Evolutionary conservation across 2,329 filamentous ascomycete genomes (phyloP).

Genomic region (Apiospora arundinis): DNA sequence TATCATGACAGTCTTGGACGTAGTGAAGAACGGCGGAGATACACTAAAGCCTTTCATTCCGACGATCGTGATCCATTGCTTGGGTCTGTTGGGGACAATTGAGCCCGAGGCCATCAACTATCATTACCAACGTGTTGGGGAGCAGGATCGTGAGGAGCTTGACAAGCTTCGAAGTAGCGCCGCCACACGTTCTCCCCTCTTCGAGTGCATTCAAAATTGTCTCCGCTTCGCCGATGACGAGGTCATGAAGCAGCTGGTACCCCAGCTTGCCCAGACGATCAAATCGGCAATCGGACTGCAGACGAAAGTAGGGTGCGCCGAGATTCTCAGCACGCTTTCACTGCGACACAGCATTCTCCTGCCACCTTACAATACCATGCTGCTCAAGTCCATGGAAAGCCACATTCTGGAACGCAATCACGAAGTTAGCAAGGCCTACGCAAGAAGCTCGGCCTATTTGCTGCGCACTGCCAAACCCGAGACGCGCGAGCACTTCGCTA

Average conservation of each 20-base stretch:
- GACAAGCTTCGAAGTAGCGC: slow-evolving; percentile 84
- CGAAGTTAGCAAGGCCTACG: slow-evolving; percentile 89
- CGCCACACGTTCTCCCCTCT: slow-evolving; percentile 86
- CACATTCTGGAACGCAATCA: slow-evolving; percentile 91
- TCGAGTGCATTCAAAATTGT: slow-evolving; percentile 88
- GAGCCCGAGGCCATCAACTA: slow-evolving; percentile 93
- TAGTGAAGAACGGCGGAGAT: slow-evolving; percentile 87
- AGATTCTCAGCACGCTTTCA: slow-evolving; percentile 83
- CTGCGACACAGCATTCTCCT: slow-evolving; percentile 81
- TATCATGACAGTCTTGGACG: slow-evolving; percentile 81
- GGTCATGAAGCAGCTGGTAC: slow-evolving; percentile 77
- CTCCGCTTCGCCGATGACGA: slow-evolving; percentile 81
- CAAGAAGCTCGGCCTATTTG: slow-evolving; percentile 84
- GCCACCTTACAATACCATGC: slow-evolving; percentile 74
- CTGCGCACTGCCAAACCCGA: slow-evolving; percentile 63
- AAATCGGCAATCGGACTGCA: slow-evolving; percentile 89
- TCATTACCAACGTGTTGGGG: slow-evolving; percentile 86
- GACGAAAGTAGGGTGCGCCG: slow-evolving; percentile 89
- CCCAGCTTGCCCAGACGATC: slow-evolving; percentile 77
- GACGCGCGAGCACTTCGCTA: slow-evolving; percentile 57
- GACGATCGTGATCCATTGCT: slow-evolving; percentile 78
- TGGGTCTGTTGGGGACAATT: slow-evolving; percentile 83
- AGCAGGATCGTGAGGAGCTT: slow-evolving; percentile 86
- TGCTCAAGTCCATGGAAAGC: slow-evolving; percentile 80
- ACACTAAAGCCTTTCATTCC: slow-evolving; percentile 82